These are phyloP conservation scores for Cochliopodium minus DNA, from an alignment of 208 protist species.

Conservation along the genomic window DNA sequence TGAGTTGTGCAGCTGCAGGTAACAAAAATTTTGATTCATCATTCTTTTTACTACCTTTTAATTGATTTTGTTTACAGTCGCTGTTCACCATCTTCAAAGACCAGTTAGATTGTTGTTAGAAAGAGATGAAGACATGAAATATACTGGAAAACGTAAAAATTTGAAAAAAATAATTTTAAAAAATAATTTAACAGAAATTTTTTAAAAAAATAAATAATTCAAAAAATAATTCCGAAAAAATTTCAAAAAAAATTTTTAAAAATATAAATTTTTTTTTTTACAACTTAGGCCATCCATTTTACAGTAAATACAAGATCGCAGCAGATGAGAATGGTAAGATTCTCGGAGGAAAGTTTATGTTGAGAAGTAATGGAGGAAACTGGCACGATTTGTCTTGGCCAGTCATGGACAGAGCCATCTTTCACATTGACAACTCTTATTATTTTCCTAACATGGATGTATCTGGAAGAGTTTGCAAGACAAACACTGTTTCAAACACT, in stretches of 20 bases:
- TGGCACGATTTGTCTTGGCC: background rate
- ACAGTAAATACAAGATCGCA: conserved; percentile 8
- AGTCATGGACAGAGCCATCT: conserved; percentile 6
- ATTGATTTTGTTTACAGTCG: conserved; percentile 24
- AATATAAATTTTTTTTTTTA: too few species aligned
- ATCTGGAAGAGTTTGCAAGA: conserved; percentile 35
- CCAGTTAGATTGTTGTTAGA: conserved; percentile 42
- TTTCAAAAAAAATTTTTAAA: too few species aligned
- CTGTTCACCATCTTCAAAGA: conserved; percentile 24
- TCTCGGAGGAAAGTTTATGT: too few species aligned
- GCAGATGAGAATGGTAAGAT: too few species aligned
- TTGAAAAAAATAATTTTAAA: too few species aligned
- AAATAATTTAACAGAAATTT: too few species aligned
- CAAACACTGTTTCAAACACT: conserved; percentile 56
- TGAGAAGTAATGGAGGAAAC: conserved; percentile 9
- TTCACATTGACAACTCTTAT: conserved; percentile 55
- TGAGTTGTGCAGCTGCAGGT: conserved; percentile 26
- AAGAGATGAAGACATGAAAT: conserved; percentile 47
- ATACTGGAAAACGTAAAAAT: conserved; percentile 27
- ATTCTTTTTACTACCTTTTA: background rate
- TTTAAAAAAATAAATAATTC: too few species aligned
- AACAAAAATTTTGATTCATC: background rate
- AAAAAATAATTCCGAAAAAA: too few species aligned
- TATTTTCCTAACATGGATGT: conserved; percentile 36
- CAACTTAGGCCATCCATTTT: conserved; percentile 18